Evolutionary conservation across 2,329 filamentous ascomycete genomes (phyloP).

Genomic region (Chaetomiaceae sp.): DNA sequence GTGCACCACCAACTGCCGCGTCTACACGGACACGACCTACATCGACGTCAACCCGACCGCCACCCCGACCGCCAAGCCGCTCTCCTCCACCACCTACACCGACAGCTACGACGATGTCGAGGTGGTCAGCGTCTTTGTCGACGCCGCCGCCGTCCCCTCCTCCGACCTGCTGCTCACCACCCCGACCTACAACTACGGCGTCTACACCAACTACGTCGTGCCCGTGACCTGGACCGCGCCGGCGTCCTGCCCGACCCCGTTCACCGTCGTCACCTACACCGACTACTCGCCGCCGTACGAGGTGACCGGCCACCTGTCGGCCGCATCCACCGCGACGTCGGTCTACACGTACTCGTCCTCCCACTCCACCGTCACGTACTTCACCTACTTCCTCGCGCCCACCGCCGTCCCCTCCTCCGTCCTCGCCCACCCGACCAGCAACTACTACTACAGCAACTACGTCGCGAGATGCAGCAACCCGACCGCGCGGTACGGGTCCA

Average conservation of each 20-base stretch:
- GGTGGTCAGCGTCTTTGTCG: conserved; percentile 1
- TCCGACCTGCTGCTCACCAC: conserved; percentile 3
- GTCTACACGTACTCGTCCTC: background rate
- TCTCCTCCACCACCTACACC: background rate
- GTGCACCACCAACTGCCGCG: background rate
- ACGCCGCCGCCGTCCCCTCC: background rate
- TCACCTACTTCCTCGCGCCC: conserved; percentile 5
- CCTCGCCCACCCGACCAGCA: background rate
- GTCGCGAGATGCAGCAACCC: conserved; percentile 14
- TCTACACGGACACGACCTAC: background rate
- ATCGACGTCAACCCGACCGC: background rate
- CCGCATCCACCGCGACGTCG: conserved; percentile 3
- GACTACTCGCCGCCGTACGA: conserved; percentile 12
- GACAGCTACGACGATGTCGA: conserved; percentile 9
- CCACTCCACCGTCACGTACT: background rate
- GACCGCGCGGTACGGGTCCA: background rate
- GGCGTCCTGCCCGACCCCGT: conserved; percentile 25
- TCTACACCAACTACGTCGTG: conserved; percentile 8
- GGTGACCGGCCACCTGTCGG: conserved; percentile 14
- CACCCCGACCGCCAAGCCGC: conserved; percentile 4
- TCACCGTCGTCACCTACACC: conserved; percentile 21
- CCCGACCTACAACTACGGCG: background rate
- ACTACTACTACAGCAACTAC: conserved; percentile 9
- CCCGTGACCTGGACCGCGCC: conserved; percentile 23
- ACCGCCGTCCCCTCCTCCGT: background rate